A percentile compares a stretch with the other conserved stretches of the same genome.
These are phyloP conservation scores for Chlorella sp. DNA, from an alignment of 139 green algal genomes.

Conservation along the genomic window DNA sequence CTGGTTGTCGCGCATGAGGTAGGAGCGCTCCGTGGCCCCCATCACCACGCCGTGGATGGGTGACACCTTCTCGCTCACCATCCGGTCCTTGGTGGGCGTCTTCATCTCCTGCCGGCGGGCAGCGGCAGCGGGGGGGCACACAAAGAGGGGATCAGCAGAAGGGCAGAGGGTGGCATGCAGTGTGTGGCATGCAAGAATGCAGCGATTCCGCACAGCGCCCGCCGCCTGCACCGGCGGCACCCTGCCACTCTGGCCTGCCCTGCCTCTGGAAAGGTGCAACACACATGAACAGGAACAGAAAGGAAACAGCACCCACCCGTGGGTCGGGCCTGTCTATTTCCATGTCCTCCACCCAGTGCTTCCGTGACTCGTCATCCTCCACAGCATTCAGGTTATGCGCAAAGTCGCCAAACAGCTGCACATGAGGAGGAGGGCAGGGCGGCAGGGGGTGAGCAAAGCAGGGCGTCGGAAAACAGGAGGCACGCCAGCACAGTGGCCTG, in stretches of 20 bases:
- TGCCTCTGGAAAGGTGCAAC: not conserved
- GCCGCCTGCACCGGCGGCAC: not conserved
- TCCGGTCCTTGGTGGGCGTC: conserved; percentile 48
- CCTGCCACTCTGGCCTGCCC: not conserved
- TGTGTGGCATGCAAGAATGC: not conserved
- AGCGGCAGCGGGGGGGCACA: not conserved
- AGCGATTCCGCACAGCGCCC: too few species aligned
- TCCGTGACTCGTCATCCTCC: conserved; percentile 54
- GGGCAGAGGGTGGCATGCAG: not conserved
- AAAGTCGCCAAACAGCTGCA: conserved; percentile 58
- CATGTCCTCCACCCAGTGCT: conserved; percentile 60
- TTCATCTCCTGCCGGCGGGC: conserved; percentile 37
- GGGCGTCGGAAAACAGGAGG: not conserved
- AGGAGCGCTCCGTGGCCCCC: conserved; percentile 78
- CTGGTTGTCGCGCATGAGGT: conserved; percentile 72
- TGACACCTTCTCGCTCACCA: conserved; percentile 38
- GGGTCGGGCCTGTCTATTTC: conserved; percentile 47
- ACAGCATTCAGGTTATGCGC: conserved; percentile 15
- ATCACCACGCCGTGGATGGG: conserved; percentile 63
- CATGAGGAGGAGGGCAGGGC: not conserved
- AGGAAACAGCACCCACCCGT: not conserved
- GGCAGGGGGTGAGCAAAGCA: not conserved
- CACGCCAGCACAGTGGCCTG: not conserved
- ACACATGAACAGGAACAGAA: not conserved
- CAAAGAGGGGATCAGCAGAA: not conserved